phyloP scores from a whole-genome alignment of 192 early-diverging fungal species.

The Diversispora eburnea region DNA sequence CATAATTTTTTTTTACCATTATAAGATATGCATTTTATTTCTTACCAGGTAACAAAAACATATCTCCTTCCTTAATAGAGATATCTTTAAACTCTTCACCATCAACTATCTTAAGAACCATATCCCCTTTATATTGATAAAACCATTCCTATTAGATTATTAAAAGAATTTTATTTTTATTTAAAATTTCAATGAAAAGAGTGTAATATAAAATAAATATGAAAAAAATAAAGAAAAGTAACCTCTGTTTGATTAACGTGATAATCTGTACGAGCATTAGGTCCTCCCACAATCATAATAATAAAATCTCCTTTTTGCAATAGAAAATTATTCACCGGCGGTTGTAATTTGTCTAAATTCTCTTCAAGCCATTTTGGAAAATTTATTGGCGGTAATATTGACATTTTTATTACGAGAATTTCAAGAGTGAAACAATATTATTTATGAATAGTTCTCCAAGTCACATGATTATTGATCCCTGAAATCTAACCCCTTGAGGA shows the following conservation, averaged over 20 bases:
- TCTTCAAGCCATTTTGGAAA: conserved; percentile 83
- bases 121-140: conserved; percentile 88
- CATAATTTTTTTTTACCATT: not conserved
- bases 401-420: conserved; percentile 1
- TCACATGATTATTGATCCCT: too few species aligned
- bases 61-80: conserved; percentile 86
- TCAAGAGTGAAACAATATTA: too few species aligned
- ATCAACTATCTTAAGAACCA: conserved; percentile 88
- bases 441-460: too few species aligned
- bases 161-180: too few species aligned
- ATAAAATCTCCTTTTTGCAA: conserved; percentile 79
- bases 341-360: conserved; percentile 78
- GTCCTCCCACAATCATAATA: conserved; percentile 91
- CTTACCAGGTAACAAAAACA: conserved; percentile 90
- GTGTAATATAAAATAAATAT: too few species aligned
- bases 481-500: too few species aligned
- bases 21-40: too few species aligned
- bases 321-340: conserved; percentile 94
- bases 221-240: not conserved
- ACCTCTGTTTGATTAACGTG: conserved; percentile 96
- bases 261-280: conserved; percentile 94
- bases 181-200: too few species aligned
- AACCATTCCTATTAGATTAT: conserved; percentile 98
- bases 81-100: conserved; percentile 76
- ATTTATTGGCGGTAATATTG: conserved; percentile 79